Evolutionary conservation across 192 early-diverging fungal genomes (phyloP), one percentile per base, ranked within the genome.

Genomic region (Glomus cerebriforme): DNA sequence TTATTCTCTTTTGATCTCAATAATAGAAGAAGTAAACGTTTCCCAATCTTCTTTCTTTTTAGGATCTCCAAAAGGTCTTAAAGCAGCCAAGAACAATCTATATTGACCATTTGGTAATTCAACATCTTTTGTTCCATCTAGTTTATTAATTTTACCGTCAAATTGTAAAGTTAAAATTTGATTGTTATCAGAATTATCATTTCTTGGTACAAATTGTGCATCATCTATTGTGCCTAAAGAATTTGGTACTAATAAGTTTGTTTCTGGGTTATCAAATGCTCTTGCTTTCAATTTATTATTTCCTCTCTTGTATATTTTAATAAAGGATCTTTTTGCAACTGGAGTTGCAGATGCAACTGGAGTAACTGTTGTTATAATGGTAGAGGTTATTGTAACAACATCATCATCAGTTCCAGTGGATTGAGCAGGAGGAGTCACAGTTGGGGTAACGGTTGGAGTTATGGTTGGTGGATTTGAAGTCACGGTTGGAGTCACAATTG

Each of bases 11-110:
- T 74, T 70, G 49, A 83, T 81, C 27, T 71, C 59, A 29, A 83
- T 81, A 19, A 78, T 45, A 3, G 82, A 79, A 67, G 79, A 79
- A 13, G 79, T 78, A 75, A 79, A 83, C 3, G 76, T 76, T 60
- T 83, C 82, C 15, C 80, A 77, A 80, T 83, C 77, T 32, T 29
- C 80, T 1, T 79, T 77, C 15, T 72, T 76, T 29, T 77, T 80
- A 24, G 59, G 75, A 27, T 81, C 79, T 5, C 79, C 82, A 77
- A 76, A 83, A 4, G 79, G 79, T 43, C 80, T 83, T 13, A 83
- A 73, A 2, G 75, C 82, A 59, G 78, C 78, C 32, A 83, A 70
- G 15, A 83, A 75, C 34, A 83, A 63, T 26, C 82, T 64, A 59
- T 83, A 83, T 22, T 69, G 70, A 31, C 82, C 82, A 58, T 81